Conservation (phyloP, 108 stramenopile genomes). For the Poteriospumella lacustris region DNA sequence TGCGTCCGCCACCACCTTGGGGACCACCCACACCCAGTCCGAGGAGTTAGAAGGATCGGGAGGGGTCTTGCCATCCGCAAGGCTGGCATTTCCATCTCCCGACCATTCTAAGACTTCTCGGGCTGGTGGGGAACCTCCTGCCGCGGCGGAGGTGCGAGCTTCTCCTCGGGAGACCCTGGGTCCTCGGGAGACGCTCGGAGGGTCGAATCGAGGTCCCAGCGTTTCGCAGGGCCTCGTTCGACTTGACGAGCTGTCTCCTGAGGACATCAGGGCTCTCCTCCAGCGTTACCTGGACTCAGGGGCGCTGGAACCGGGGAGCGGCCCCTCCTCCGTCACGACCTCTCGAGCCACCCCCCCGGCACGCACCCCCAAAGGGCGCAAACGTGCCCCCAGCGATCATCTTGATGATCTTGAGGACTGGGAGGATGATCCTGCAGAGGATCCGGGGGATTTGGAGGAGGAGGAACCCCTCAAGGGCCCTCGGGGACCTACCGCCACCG, state of each 20-base stretch:
- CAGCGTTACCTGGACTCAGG: conserved; percentile 1
- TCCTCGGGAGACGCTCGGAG: conserved; percentile 5
- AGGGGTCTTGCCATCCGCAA: conserved; percentile 6
- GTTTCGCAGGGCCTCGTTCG: conserved; percentile 5
- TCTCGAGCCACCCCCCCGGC: too few relatives aligned
- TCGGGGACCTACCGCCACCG: too few relatives aligned
- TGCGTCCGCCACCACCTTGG: conserved; percentile 5
- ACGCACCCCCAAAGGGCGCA: too few relatives aligned
- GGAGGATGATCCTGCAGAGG: too few relatives aligned
- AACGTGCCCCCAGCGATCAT: too few relatives aligned
- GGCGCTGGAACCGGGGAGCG: too few relatives aligned
- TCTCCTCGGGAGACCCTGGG: conserved; percentile 5
- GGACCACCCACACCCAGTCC: conserved; percentile 5
- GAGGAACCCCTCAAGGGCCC: too few relatives aligned
- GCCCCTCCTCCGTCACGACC: too few relatives aligned
- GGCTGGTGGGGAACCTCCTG: conserved; percentile 5
- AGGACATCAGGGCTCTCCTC: conserved; percentile 6
- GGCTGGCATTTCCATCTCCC: conserved; percentile 6
- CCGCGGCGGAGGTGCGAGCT: conserved; percentile 4
- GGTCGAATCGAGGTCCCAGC: conserved; percentile 5
- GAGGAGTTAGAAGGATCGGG: conserved; percentile 6
- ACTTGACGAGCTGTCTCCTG: conserved; percentile 6
- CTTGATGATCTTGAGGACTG: too few relatives aligned
- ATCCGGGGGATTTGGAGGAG: too few relatives aligned
- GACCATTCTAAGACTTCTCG: conserved; percentile 7